Conservation (phyloP, 2,329 filamentous ascomycete species). For the Xylariaceae sp. region DNA sequence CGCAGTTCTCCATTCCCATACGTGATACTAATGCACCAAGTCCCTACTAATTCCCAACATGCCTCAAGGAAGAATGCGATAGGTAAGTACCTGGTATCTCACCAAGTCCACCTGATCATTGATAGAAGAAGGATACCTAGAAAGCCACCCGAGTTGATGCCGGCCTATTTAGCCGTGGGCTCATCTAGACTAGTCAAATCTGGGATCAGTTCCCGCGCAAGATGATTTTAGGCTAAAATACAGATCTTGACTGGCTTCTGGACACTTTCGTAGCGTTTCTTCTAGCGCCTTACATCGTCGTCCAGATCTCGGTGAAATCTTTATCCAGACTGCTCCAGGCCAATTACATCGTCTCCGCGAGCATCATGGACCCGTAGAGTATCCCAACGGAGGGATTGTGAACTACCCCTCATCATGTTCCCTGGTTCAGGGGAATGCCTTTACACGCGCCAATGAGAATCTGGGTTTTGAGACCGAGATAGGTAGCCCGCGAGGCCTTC, state of each 20-base stretch:
- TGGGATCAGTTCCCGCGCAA: background rate
- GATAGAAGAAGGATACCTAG: no score
- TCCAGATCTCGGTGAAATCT: slow-evolving; percentile 11
- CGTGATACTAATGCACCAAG: no score
- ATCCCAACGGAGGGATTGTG: background rate
- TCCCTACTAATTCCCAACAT: no score
- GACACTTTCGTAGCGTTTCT: background rate
- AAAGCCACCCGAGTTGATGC: no score
- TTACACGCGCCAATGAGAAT: slow-evolving; percentile 20
- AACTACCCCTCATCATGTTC: slow-evolving; percentile 10
- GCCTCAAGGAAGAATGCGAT: no score
- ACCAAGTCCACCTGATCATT: no score
- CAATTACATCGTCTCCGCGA: slow-evolving; percentile 2
- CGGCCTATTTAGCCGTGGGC: background rate
- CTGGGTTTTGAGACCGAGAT: slow-evolving; percentile 5
- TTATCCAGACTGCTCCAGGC: slow-evolving; percentile 15
- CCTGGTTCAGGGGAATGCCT: slow-evolving; percentile 6
- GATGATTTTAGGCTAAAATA: no score
- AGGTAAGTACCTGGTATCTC: no score
- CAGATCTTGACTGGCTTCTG: no score
- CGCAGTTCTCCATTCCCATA: no score
- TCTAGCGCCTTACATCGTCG: background rate
- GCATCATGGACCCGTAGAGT: background rate
- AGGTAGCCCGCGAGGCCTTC: slow-evolving; percentile 10
- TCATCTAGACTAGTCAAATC: background rate